Conservation (phyloP, 2,329 filamentous ascomycete genomes). For the Colletotrichum liriopes region DNA sequence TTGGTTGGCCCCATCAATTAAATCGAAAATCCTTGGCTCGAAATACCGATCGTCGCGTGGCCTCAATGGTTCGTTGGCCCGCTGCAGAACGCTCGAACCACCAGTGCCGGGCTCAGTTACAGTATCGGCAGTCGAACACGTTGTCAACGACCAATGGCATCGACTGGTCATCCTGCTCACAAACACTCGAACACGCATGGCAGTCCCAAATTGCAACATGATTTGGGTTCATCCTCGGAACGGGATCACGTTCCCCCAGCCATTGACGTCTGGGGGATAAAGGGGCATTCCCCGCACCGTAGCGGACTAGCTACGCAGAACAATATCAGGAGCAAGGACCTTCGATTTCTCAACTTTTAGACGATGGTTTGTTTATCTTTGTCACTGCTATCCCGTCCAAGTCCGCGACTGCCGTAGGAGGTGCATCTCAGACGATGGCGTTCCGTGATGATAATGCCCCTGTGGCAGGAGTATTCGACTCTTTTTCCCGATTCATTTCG, state of each 20-base stretch:
- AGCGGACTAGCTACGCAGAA: no score
- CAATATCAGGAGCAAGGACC: neutral
- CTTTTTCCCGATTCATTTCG: neutral
- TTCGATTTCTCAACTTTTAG: neutral
- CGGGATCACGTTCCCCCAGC: neutral
- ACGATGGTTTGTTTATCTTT: neutral
- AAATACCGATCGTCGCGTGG: no score
- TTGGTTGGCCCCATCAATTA: no score
- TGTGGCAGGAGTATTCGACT: neutral
- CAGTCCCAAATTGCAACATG: neutral
- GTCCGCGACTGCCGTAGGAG: no score
- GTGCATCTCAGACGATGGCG: neutral
- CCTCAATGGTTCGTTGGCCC: neutral
- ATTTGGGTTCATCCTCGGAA: neutral
- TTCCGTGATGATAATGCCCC: neutral
- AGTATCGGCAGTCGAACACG: neutral
- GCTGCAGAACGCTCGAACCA: neutral
- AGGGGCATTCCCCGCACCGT: constrained; percentile 26
- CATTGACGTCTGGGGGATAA: neutral
- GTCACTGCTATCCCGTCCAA: neutral
- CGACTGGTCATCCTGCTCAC: neutral
- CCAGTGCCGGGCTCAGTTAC: neutral
- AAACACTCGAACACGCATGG: neutral
- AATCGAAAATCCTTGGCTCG: no score
- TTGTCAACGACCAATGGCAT: constrained; percentile 1